Base-by-base conservation (phyloP, 805 yeast species). In the Candida ovalis region DNA sequence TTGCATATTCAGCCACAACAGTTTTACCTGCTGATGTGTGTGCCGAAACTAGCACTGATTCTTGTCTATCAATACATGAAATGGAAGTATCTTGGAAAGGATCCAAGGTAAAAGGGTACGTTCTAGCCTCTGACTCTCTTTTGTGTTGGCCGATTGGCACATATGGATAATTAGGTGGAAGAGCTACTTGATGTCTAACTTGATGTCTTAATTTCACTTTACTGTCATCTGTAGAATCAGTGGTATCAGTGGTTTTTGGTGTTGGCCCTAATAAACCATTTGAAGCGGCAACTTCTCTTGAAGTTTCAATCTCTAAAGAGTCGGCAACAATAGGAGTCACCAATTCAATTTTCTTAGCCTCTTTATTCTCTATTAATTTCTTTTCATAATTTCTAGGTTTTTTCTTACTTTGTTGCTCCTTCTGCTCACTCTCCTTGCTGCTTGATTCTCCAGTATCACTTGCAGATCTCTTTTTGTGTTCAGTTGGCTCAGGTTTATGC, bases 11-110 rank as follows among this genome's bases (percentile, higher is more conserved):
- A 1, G 97, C 97, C 38, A 91, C 97, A 42, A 91, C 97, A 0
- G 97, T 91, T 63, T 91, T 91, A 72, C 97, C 97, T 10, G 97
- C 97, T 44, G 97, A 90, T 0, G 97, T 91, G 61, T 90, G 98
- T 9, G 99, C 99, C 30, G 97, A 90, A 4, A 94, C 99, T 57
- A 94, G 75, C 22, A 94, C 99, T 1, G 96, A 86, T 69, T 92
- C 98, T 57, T 83, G 80, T 63, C 98, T 77, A 66, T 94, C 98
- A 54, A 94, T 94, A 70, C 98, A 92, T 10, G 96, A 90, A 53
- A 94, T 85, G 15, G 98, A 87, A 18, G 96, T 91, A 58, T 94
- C 96, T 72, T 94, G 99, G 76, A 94, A 94, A 27, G 99, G 97
- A 77, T 94, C 99, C 56, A 94, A 76, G 0, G 82, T 80, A 69